phyloP scores from a whole-genome alignment of 495 filamentous ascomycete species.

The Aspergillus funiculosus region DNA sequence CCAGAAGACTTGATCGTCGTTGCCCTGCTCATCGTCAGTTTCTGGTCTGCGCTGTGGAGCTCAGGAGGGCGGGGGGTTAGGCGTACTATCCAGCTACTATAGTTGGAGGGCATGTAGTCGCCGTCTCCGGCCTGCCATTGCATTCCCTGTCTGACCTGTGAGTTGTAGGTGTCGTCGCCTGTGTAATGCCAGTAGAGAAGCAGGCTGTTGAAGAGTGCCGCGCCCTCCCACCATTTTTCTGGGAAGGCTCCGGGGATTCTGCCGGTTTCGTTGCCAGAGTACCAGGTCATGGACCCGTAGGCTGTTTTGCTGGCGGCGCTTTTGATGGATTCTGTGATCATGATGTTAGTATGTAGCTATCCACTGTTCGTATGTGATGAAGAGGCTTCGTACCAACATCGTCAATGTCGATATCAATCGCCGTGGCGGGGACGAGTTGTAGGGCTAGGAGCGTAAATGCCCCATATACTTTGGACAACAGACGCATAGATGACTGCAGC shows the following conservation, averaged over 20 bases:
- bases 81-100: too few species aligned
- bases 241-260: conserved; percentile 64
- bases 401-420: too few species aligned
- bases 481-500: too few species aligned
- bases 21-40: conserved; percentile 62
- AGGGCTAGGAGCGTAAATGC: too few species aligned
- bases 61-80: too few species aligned
- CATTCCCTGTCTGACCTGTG: conserved; percentile 56
- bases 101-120: conserved; percentile 67
- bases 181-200: conserved; percentile 79
- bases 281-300: conserved; percentile 47
- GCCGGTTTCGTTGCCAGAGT: conserved; percentile 61
- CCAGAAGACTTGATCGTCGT: conserved; percentile 84
- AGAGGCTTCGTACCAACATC: too few species aligned
- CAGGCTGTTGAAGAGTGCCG: conserved; percentile 63
- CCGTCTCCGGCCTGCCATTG: conserved; percentile 59
- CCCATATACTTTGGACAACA: too few species aligned
- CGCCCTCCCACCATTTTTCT: conserved; percentile 76
- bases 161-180: conserved; percentile 63
- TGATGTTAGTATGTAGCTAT: too few species aligned
- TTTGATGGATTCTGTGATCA: conserved; percentile 42
- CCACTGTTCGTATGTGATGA: too few species aligned
- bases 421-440: too few species aligned
- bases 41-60: conserved; percentile 74
- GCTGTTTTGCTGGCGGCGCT: conserved; percentile 35